These are phyloP conservation scores for Bisporella sp. DNA, from an alignment of 2,329 filamentous ascomycete species.

Conservation along the genomic window DNA sequence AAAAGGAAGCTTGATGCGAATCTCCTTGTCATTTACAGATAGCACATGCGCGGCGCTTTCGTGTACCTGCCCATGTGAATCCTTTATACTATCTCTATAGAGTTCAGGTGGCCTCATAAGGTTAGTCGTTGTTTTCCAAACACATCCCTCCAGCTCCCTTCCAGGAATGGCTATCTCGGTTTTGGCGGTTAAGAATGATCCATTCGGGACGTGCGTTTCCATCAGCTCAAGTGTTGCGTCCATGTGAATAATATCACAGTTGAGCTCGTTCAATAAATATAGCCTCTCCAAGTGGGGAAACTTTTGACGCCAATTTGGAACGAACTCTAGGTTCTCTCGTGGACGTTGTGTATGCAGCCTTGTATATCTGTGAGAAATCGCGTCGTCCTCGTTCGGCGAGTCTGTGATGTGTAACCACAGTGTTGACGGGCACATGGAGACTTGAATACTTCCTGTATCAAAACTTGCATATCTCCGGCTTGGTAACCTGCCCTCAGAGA, in stretches of 20 bases:
- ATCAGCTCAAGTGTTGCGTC: slow-evolving; percentile 53
- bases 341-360: slow-evolving; percentile 11
- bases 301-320: slow-evolving; percentile 48
- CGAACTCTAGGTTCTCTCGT: slow-evolving; percentile 41
- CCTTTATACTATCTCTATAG: slow-evolving; percentile 26
- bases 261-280: slow-evolving; percentile 41
- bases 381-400: slow-evolving; percentile 7
- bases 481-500: slow-evolving; percentile 39
- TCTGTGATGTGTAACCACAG: slow-evolving; percentile 24
- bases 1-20: slow-evolving; percentile 22
- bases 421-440: slow-evolving; percentile 15
- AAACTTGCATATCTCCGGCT: slow-evolving; percentile 13
- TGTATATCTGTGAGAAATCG: slow-evolving; percentile 21
- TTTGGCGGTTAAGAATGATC: slow-evolving; percentile 53
- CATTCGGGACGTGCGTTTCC: slow-evolving; percentile 47
- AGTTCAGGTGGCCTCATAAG: slow-evolving; percentile 48
- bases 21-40: slow-evolving; percentile 11
- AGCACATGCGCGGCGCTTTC: slow-evolving; percentile 12
- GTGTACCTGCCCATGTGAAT: slow-evolving; percentile 21
- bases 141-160: slow-evolving; percentile 45
- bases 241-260: slow-evolving; percentile 55
- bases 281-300: slow-evolving; percentile 51
- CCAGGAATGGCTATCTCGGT: slow-evolving; percentile 53
- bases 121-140: slow-evolving; percentile 54
- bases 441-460: slow-evolving; percentile 6